Conservation (phyloP, 73 alveolate species). For the Durusdinium trenchii region DNA sequence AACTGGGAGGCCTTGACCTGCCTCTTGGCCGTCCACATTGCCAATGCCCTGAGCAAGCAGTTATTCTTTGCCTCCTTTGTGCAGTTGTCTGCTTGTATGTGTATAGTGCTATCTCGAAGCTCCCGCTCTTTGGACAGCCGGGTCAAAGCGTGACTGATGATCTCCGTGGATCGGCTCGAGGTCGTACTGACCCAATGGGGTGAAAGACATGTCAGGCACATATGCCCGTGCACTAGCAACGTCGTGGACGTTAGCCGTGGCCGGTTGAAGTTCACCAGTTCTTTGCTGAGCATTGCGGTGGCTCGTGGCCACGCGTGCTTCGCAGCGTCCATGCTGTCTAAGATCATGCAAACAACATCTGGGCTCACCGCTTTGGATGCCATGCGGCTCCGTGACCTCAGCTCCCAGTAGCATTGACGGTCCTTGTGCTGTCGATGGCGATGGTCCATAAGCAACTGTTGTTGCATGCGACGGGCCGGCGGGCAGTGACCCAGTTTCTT, state of each 20-base stretch:
- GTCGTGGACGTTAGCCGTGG: not conserved
- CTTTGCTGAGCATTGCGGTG: not conserved
- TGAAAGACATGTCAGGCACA: not conserved
- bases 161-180: not conserved
- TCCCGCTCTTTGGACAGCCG: not conserved
- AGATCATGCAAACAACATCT: not conserved
- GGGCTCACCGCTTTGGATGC: not conserved
- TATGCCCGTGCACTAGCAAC: not conserved
- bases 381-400: not conserved
- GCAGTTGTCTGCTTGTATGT: constrained; percentile 9
- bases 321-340: constrained; percentile 18
- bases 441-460: not conserved
- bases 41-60: not conserved
- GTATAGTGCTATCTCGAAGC: not conserved
- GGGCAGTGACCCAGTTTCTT: not conserved
- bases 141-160: not conserved
- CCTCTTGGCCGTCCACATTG: not conserved
- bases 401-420: not conserved
- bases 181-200: not conserved
- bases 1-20: not conserved
- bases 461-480: not conserved
- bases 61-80: not conserved
- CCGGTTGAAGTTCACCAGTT: not conserved
- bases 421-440: not conserved
- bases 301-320: not conserved